Evolutionary conservation across 495 filamentous ascomycete genomes (phyloP).

Genomic region (Hyaloscypha finlandica): DNA sequence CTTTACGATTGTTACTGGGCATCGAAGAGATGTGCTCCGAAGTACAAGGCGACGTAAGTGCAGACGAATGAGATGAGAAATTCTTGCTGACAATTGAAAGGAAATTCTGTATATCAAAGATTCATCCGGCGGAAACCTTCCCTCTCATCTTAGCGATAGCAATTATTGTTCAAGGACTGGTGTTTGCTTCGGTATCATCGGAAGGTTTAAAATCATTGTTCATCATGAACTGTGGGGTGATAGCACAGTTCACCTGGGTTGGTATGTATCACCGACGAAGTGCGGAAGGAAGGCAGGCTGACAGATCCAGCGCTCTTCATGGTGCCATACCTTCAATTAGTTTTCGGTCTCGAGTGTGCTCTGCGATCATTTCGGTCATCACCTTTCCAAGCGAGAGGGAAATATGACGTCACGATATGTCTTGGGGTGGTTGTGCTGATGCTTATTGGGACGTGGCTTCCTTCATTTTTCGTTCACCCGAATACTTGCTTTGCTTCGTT

Average conservation of each 20-base stretch:
- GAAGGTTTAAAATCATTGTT: conserved; percentile 29
- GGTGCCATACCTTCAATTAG: conserved; percentile 38
- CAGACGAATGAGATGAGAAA: background rate
- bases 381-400: conserved; percentile 37
- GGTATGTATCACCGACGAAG: conserved; percentile 28
- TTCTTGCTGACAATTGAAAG: conserved; percentile 20
- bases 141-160: conserved; percentile 39
- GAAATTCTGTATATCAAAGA: conserved; percentile 32
- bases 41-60: conserved; percentile 33
- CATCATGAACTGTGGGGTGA: conserved; percentile 30
- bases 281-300: conserved; percentile 1
- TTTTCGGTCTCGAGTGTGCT: conserved; percentile 41
- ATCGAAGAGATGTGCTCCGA: conserved; percentile 29
- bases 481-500: conserved; percentile 36
- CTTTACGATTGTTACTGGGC: conserved; percentile 35
- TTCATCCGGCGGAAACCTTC: conserved; percentile 42
- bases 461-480: conserved; percentile 17
- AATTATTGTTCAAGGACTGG: conserved; percentile 39
- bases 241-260: conserved; percentile 39
- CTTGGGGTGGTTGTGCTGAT: conserved; percentile 31
- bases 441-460: conserved; percentile 37
- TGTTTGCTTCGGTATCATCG: conserved; percentile 35
- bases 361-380: conserved; percentile 34
- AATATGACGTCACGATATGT: conserved; percentile 35
- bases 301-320: conserved; percentile 38